These are phyloP conservation scores for Paramecium bursaria DNA, from an alignment of 73 alveolate species.

Conservation along the genomic window DNA sequence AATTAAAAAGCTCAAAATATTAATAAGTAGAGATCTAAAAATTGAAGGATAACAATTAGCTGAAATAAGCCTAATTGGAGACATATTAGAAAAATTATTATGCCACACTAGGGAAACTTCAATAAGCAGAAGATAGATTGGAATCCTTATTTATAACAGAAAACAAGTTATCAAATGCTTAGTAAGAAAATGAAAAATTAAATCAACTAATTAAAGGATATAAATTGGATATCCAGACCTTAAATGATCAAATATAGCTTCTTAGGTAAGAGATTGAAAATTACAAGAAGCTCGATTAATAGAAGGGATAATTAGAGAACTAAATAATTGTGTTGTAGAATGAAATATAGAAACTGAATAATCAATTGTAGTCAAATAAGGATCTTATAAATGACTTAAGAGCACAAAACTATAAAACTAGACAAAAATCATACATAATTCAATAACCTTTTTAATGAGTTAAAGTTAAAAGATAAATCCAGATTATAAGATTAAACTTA, in stretches of 20 bases:
- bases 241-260: neutral
- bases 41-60: slow-evolving; percentile 40
- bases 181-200: slow-evolving; percentile 26
- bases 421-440: slow-evolving; percentile 4
- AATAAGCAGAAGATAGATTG: slow-evolving; percentile 15
- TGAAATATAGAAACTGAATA: slow-evolving; percentile 4
- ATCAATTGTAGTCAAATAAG: neutral
- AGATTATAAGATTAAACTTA: slow-evolving; percentile 23
- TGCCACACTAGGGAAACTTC: slow-evolving; percentile 50
- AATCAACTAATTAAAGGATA: neutral
- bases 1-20: neutral
- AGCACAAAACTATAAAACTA: neutral
- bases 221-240: neutral
- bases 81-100: slow-evolving; percentile 10
- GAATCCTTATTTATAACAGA: neutral
- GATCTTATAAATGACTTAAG: slow-evolving; percentile 2
- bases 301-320: neutral
- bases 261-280: neutral
- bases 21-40: slow-evolving; percentile 4
- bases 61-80: slow-evolving; percentile 24
- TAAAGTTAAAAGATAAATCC: slow-evolving; percentile 11
- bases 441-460: neutral
- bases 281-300: neutral
- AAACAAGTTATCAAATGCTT: neutral
- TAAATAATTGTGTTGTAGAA: neutral